Evolutionary conservation across 176 grass and related monocot species (phyloP).

Genomic region (Triticum monococcum): DNA sequence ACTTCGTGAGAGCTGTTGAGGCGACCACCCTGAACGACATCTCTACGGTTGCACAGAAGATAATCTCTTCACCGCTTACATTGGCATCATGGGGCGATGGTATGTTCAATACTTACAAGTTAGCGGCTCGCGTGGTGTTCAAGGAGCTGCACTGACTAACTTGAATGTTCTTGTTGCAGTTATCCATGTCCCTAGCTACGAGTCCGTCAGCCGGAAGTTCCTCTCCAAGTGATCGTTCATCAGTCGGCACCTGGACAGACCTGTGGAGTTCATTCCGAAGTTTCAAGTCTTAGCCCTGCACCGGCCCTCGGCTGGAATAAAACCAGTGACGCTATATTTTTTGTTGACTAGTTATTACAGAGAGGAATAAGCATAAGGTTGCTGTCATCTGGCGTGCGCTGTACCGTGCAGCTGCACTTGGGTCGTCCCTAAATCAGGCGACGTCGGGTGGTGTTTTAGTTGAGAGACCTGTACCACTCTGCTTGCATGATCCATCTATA

Average conservation of each 20-base stretch:
- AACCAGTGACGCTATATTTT: background rate
- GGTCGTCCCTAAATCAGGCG: background rate
- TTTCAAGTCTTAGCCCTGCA: background rate
- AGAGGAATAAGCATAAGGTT: background rate
- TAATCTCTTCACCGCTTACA: slow-evolving; percentile 75
- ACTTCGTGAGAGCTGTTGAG: slow-evolving; percentile 63
- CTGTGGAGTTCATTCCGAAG: background rate
- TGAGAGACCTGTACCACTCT: no score
- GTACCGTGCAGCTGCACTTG: background rate
- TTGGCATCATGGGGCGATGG: slow-evolving; percentile 86
- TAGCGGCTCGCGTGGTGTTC: background rate
- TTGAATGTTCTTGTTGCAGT: slow-evolving; percentile 42
- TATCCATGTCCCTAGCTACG: slow-evolving; percentile 70
- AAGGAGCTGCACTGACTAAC: background rate
- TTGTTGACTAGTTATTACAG: background rate
- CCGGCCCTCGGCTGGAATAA: slow-evolving; percentile 12
- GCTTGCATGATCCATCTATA: background rate
- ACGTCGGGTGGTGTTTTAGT: background rate
- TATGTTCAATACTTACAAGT: slow-evolving; percentile 15
- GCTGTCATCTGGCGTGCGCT: background rate
- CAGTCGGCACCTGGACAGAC: background rate
- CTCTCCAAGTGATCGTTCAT: slow-evolving; percentile 27
- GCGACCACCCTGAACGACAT: slow-evolving; percentile 67
- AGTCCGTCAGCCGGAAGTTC: slow-evolving; percentile 72
- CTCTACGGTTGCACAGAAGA: slow-evolving; percentile 49